Base-by-base conservation (phyloP, 257 asterid species). In the Plantago elongata region DNA sequence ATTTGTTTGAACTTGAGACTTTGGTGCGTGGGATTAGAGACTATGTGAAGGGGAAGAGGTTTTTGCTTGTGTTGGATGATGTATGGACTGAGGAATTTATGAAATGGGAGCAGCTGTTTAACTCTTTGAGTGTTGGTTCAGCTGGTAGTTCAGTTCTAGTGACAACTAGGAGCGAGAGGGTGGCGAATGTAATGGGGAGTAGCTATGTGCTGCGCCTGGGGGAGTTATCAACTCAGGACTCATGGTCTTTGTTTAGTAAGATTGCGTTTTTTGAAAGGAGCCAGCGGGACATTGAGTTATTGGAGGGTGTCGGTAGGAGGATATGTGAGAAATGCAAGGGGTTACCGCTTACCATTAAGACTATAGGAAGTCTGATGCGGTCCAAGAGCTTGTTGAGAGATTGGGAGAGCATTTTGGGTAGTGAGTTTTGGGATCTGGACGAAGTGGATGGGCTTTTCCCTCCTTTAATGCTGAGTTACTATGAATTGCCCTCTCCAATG, bases 21-120 rank as follows among this genome's bases (percentile, higher is more conserved):
- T 27, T 54, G 46, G 46, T 69, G 3, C 51, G 73, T 15, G 57
- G 62, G 13, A 64, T 81, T 48, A 69, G 82, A 67, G 18, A 44
- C 40, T 37, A 69, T 34, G 50, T 81, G 1, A 50, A 46, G 12
- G 76, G 75, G 49, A 67, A 66, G 69, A 76, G 49, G 78, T 78
- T 62, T 22, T 55, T 81, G 72, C 72, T 81, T 1, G 84, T 81
- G 30, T 58, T 81, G 34, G 84, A 81, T 29, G 84, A 81, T 66
- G 82, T 78, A 30, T 78, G 84, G 87, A 73, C 77, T 0, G 75
- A 71, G 51, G 82, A 81, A 15, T 71, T 30, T 60, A 46, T 67
- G 45, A 78, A 73, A 57, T 81, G 80, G 80, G 87, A 78, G 80
- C 82, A 75, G 8, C 75, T 81, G 47, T 75, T 73, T 29, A 63